phyloP scores from a whole-genome alignment of 2,329 filamentous ascomycete genomes.

The Aspergillus sp. region DNA sequence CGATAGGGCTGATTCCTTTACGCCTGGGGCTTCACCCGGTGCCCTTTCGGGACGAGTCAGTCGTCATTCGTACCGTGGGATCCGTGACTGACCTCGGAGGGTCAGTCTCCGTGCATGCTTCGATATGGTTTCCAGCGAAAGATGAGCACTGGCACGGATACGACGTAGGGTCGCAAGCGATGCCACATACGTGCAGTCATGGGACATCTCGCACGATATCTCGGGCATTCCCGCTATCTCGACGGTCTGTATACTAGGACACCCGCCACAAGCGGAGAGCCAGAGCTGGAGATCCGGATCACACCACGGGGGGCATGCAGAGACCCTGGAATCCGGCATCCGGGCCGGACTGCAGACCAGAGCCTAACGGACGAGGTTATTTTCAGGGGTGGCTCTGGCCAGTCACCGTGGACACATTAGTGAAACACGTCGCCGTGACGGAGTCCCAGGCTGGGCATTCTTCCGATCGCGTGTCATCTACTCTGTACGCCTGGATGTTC shows the following conservation, averaged over 20 bases:
- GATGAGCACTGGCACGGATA: no score
- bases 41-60: not conserved
- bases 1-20: not conserved
- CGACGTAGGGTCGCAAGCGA: no score
- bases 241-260: no score
- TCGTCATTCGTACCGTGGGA: not conserved
- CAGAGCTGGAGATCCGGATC: conserved; percentile 13
- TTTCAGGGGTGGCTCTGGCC: not conserved
- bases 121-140: no score
- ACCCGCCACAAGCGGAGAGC: no score
- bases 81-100: not conserved
- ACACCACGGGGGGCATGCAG: conserved; percentile 16
- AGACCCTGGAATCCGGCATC: conserved; percentile 15
- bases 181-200: no score
- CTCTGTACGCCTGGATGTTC: not conserved
- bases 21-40: not conserved
- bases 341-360: conserved; percentile 11
- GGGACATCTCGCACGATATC: not conserved
- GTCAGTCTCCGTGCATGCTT: no score
- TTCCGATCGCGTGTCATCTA: not conserved
- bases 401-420: not conserved
- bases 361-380: no score
- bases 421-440: no score
- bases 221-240: not conserved
- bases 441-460: no score